Evolutionary conservation across 2,329 filamentous ascomycete genomes (phyloP), one percentile per base, ranked within the genome.

Genomic region (Sclerotinia nivalis): DNA sequence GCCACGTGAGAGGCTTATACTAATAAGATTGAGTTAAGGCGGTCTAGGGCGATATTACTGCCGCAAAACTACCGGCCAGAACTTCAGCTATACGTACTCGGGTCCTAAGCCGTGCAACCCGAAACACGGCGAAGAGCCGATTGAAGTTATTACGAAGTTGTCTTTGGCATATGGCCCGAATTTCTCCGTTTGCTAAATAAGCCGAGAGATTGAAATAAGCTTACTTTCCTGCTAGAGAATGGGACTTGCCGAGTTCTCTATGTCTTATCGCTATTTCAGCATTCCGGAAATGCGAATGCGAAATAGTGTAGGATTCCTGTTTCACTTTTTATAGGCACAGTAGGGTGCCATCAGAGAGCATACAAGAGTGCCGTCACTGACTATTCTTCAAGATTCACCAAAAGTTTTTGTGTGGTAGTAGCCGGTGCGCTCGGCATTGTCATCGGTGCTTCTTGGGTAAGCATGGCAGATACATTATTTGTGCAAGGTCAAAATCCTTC

Each of bases 71-170:
- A 64, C 20, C 20, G 60, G 45, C 60, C 12, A 49, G 60, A 64
- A 64, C 31, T 25, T 22, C 45, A 37, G 34, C 22, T 50, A 22
- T 28, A 43, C 10, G 12, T 64, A 64, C 60, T 64, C 60, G 45
- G 45, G 60, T 64, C 60, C 60, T 2, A 62, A 50, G 20, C 60
- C 59, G 59, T 34, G 28, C 12, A 49, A 34, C 34, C 59, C 59
- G 43, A n/a, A 18, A 8, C 43, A 49, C 12, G 20, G 20, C 28
- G n/a, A 12, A 49, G 43, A 61, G 43, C 43, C 60, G 60, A 50
- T 31, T 61, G 10, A 20, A 15, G 10, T 34, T 31, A 31, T 31
- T 8, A 31, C 20, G 25, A 50, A 12, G 8, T 25, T 25, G 12
- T 25, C 22, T 64, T 22, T 7, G n/a, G 22, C 13, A 4, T 9